Base-by-base conservation (phyloP, 164 flowering plant species). In the Piper longum region DNA sequence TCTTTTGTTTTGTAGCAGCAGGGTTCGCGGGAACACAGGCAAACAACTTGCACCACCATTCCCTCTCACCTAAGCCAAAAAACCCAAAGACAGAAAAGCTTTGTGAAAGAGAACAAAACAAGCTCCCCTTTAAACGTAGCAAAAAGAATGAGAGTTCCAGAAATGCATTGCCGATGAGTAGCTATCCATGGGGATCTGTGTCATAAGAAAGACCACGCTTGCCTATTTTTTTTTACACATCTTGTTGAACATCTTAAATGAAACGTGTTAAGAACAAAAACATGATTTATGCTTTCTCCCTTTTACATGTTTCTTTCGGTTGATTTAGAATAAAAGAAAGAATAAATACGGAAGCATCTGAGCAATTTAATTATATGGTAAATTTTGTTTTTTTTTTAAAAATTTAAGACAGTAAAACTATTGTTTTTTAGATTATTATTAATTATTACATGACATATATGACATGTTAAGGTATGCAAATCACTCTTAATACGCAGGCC, bases 111-210 rank as follows among this genome's bases (percentile, higher is more conserved):
- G 70, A 78, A 75, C 67, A 74, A 74, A 68, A 69, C 70, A 51
- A 74, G 72, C 52, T 70, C 77, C 75, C 36, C 83, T 80, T 80
- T 74, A 78, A 83, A 79, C 78, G 68, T 78, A 80, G 78, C 87
- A 83, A 81, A 87, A 74, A 64, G 85, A 87, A 87, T 78, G 83
- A 82, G 79, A 26, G 36, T 68, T 66, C 61, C 63, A 78, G 68
- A 70, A 73, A 81, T 26, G 70, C 67, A 69, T 74, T 80, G 84
- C 78, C 73, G 81, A 79, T 77, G 36, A 26, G 36, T 48, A 3
- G 52, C 52, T 9, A 48, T 48, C 83, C 80, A 82, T 88, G 74
- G 91, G 91, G 91, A 88, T 88, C 91, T 82, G 96, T 84, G 91
- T 73, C 63, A 54, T 71, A 76, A 74, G 79, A 80, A 80, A 79